Evolutionary conservation across 768 basidiomycete species (phyloP), one percentile per base, ranked within the genome.

Genomic region (Chalciporus piperatus): DNA sequence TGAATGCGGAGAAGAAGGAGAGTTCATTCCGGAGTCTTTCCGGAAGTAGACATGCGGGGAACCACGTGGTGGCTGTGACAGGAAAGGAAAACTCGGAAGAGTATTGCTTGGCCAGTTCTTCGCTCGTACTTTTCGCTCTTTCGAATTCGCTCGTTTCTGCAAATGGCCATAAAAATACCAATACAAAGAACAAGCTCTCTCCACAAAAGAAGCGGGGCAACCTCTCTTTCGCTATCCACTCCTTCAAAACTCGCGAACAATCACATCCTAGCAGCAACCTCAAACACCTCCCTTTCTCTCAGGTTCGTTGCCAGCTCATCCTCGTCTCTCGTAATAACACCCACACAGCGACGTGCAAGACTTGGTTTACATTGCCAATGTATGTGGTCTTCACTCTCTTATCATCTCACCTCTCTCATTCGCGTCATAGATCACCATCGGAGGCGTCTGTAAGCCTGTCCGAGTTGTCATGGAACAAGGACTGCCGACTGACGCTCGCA

Each of bases 301-400:
- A 61, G 48, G 68, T 65, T 48, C 19, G 45, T 17, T 25, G 16
- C 10, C 23, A 22, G 22, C 23, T 11, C 40, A 32, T 16, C 39
- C 28, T 23, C 33, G 13, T 19, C 5, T 1, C 3, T 10, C 5
- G 22, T 8, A 9, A n/a, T 25, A 4, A 23, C 43, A 52, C 56
- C 45, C 46, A 50, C 51, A 22, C 52, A 92, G 89, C 60, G 81
- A 86, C 56, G 78, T 83, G 23, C 79, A 84, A 54, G 91, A 92
- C 70, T 64, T 92, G 67, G 76, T 92, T 52, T 93, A 93, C 59
- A 78, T 90, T 50, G 79, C 83, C 49, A 84, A 92, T 62, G 88
- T 89, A 59, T 69, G 85, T 72, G 8, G 17, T 20, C 6, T 44
- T 10, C n/a, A 0, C 3, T 32, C 39, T 41, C 13, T 14, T 13